Evolutionary conservation across 139 green algal genomes (phyloP), one percentile per base, ranked within the genome.

Genomic region (Pycnococcus provasolii): DNA sequence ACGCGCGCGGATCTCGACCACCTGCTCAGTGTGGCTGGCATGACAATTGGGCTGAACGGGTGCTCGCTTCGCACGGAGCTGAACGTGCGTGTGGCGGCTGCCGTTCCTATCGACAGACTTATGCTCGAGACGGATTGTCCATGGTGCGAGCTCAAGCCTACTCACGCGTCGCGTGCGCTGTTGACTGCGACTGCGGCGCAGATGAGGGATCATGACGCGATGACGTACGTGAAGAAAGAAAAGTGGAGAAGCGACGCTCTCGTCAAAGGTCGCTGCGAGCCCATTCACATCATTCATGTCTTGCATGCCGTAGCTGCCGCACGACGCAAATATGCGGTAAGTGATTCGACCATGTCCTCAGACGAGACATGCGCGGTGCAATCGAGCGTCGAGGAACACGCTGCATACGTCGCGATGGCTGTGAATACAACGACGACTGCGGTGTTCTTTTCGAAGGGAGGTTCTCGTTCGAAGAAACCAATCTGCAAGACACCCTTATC

Each of bases 231-330:
- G 50, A 92, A 94, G 72, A 95, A 91, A 66, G 68, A 90, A 54
- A 77, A 83, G 13, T 45, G 53, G 0, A 66, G 46, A 2, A 43
- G 43, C 8, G 63, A 45, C 1, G 62, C 53, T 40, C 72, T 83
- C 37, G 84, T 95, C 40, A 96, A 96, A 78, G 79, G 84, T n/a
- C 71, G 89, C 8, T 94, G 91, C 64, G 89, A 96, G 79, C 89
- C 89, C 1, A 86, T 79, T 70, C 88, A 83, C 68, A 82, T 92
- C 26, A 54, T 70, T 26, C 66, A 81, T 73, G 77, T 89, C 4
- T 62, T 87, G 60, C 80, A 92, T 61, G 85, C 84, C 37, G 66
- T 92, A 3, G 78, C 84, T 3, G 80, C 77, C 4, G 42, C 26
- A 8, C 58, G 26, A 6, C 40, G 40, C 40, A 8, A 15, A n/a